These are phyloP conservation scores for Fusarium papillatum DNA, from an alignment of 2,329 filamentous ascomycete species.

Conservation along the genomic window DNA sequence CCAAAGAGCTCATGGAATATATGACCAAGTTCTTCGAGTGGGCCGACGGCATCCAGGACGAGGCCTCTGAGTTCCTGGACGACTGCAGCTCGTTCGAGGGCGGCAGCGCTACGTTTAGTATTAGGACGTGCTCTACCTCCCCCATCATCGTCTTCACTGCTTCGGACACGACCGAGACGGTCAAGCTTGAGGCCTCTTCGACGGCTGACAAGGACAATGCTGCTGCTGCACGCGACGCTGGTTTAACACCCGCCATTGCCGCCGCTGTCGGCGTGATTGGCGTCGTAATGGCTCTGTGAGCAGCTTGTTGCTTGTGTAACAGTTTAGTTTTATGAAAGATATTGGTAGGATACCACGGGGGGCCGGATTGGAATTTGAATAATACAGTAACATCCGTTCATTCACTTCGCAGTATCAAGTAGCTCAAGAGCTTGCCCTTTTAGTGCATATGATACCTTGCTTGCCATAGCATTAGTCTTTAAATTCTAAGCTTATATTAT, in stretches of 20 bases:
- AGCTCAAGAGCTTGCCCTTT: background rate
- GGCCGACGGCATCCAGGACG: background rate
- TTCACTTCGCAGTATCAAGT: background rate
- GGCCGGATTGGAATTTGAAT: background rate
- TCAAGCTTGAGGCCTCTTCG: background rate
- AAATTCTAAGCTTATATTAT: background rate
- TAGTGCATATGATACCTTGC: background rate
- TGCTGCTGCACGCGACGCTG: background rate
- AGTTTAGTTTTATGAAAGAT: background rate
- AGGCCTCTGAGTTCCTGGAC: background rate
- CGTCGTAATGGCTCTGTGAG: background rate
- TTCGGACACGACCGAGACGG: background rate
- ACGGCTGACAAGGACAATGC: background rate
- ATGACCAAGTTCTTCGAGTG: background rate
- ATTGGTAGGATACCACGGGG: background rate
- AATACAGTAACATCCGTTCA: background rate
- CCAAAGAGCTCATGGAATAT: constrained; percentile 1
- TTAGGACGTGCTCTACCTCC: background rate
- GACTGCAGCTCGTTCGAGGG: background rate
- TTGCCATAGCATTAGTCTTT: background rate
- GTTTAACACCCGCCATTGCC: background rate
- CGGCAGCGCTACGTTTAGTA: background rate
- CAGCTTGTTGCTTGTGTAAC: background rate
- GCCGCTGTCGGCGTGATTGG: background rate
- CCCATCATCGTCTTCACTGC: background rate